Conservation (phyloP, 257 asterid species). For the Ajuga chamaepitys region DNA sequence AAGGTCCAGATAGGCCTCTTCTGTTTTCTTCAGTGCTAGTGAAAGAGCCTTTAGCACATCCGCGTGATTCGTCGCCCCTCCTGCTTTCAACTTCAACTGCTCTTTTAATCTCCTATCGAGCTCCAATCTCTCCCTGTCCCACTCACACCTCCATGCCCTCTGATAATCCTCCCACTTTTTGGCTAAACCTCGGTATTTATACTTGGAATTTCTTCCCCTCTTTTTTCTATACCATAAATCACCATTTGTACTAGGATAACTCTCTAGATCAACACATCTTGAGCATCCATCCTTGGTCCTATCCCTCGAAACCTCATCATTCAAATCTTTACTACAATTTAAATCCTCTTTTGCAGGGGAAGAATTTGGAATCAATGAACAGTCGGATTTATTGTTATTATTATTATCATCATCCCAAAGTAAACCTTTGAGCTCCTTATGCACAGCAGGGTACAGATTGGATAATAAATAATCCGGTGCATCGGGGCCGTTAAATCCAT, state of each 20-base stretch:
- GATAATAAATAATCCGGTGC: slow-evolving; percentile 86
- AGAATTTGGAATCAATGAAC: slow-evolving; percentile 19
- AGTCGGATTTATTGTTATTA: slow-evolving; percentile 25
- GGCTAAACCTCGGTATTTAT: slow-evolving; percentile 44
- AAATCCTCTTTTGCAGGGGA: slow-evolving; percentile 13
- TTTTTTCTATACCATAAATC: slow-evolving; percentile 30
- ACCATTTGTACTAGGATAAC: slow-evolving; percentile 31
- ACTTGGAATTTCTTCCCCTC: slow-evolving; percentile 32
- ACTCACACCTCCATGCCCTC: slow-evolving; percentile 81
- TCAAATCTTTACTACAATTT: background rate
- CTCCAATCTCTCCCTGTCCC: slow-evolving; percentile 89
- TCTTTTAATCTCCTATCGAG: slow-evolving; percentile 76
- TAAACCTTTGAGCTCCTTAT: slow-evolving; percentile 75
- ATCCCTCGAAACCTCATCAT: slow-evolving; percentile 36
- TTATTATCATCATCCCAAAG: slow-evolving; percentile 93
- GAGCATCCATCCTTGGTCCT: slow-evolving; percentile 59
- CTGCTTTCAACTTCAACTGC: slow-evolving; percentile 33
- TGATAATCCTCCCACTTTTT: slow-evolving; percentile 90
- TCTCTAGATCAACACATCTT: slow-evolving; percentile 54
- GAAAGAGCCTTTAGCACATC: slow-evolving; percentile 80
- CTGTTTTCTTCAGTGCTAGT: slow-evolving; percentile 69
- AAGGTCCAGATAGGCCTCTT: slow-evolving; percentile 67
- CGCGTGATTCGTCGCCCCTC: slow-evolving; percentile 39
- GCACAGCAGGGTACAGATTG: slow-evolving; percentile 75
- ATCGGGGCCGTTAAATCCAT: slow-evolving; percentile 94